Percentiles rank a stretch among this genome's conserved stretches.
These are phyloP conservation scores for Thymus quinquecostatus DNA, from an alignment of 257 asterid genomes.

Conservation along the genomic window DNA sequence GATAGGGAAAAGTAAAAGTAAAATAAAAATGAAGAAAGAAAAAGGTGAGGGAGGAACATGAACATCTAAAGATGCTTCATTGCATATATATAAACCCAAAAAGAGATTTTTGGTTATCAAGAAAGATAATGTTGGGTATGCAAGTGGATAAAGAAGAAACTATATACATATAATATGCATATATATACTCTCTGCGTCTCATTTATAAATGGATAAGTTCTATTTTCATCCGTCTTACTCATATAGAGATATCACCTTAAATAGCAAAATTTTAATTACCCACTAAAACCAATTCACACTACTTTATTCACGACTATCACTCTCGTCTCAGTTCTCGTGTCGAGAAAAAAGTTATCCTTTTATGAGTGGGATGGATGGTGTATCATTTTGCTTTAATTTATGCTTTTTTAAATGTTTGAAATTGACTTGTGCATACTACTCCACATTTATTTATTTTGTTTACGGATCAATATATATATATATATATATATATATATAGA, in stretches of 20 bases:
- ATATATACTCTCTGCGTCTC: too few species aligned
- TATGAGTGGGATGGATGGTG: too few species aligned
- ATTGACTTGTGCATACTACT: conserved; percentile 10
- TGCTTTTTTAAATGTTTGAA: conserved; percentile 21
- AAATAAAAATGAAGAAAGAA: background rate
- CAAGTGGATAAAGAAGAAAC: conserved; percentile 24
- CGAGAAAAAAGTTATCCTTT: too few species aligned
- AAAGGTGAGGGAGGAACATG: background rate
- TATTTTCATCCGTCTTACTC: too few species aligned
- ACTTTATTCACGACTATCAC: too few species aligned
- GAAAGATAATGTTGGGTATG: conserved; percentile 19
- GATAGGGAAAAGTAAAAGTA: background rate
- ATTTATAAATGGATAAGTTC: too few species aligned
- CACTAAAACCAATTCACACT: too few species aligned
- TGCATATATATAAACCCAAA: background rate
- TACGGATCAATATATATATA: conserved; percentile 10
- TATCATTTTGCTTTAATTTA: conserved; percentile 21
- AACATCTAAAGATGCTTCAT: conserved; percentile 14
- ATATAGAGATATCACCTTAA: too few species aligned
- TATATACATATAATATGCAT: background rate
- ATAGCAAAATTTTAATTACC: too few species aligned
- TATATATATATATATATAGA: too few species aligned
- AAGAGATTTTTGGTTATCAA: background rate
- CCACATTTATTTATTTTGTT: background rate
- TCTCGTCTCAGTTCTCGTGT: too few species aligned